These are phyloP conservation scores for Silybum marianum DNA, from an alignment of 129 eudicot species.

Conservation along the genomic window DNA sequence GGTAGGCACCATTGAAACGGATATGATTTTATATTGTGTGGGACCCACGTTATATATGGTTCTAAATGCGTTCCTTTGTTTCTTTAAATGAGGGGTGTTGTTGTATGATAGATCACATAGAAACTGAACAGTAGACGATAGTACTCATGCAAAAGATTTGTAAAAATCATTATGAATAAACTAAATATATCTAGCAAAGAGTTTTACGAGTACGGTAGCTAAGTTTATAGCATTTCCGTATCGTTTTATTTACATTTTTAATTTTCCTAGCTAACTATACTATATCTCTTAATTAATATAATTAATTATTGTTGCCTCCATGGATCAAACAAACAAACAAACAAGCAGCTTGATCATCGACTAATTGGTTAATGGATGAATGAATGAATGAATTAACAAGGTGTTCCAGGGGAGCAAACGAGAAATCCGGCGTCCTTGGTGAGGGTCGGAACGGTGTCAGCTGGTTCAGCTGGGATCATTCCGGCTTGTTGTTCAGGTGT, in stretches of 20 bases:
- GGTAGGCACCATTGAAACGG: too few species aligned
- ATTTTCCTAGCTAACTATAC: not conserved
- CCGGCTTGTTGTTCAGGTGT: not conserved
- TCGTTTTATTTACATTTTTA: not conserved
- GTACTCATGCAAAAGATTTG: too few species aligned
- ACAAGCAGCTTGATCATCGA: not conserved
- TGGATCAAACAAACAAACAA: not conserved
- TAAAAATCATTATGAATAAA: too few species aligned
- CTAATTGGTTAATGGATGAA: too few species aligned
- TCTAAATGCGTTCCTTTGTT: too few species aligned
- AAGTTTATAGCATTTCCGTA: not conserved
- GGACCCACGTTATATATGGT: too few species aligned
- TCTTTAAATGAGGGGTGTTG: too few species aligned
- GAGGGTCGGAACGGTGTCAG: constrained; percentile 16
- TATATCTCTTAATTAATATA: not conserved
- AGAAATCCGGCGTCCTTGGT: constrained; percentile 38
- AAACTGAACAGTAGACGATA: too few species aligned
- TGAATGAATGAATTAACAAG: not conserved
- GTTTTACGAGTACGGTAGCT: not conserved
- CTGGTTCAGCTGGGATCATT: constrained; percentile 34
- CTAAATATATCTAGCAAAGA: too few species aligned
- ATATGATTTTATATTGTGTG: too few species aligned
- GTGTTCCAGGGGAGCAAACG: constrained; percentile 15
- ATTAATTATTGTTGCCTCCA: not conserved
- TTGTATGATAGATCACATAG: too few species aligned